A percentile compares a stretch with the other conserved stretches of the same genome.
These are phyloP conservation scores for Chlamydomonas urium DNA, from an alignment of 139 green algal species.

Conservation along the genomic window DNA sequence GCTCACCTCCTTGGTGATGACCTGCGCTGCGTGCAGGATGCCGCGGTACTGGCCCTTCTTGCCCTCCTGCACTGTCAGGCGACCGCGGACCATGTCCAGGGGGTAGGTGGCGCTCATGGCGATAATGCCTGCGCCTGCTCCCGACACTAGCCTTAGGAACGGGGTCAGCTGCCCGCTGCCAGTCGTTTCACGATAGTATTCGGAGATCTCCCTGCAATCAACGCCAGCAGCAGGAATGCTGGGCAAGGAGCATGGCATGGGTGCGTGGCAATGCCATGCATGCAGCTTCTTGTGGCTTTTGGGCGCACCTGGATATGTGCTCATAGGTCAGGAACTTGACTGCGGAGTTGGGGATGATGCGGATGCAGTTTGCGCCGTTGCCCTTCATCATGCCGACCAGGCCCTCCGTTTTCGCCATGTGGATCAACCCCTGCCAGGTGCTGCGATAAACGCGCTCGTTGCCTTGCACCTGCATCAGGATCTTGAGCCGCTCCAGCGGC, in stretches of 20 bases:
- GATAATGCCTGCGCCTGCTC: conserved; percentile 90
- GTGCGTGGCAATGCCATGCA: not conserved
- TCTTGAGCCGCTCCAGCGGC: conserved; percentile 95
- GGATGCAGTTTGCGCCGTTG: conserved; percentile 97
- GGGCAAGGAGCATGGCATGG: not conserved
- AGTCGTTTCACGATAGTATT: conserved; percentile 58
- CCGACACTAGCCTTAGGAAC: conserved; percentile 74
- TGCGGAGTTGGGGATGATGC: conserved; percentile 96
- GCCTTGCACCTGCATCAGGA: conserved; percentile 96
- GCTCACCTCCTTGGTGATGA: conserved; percentile 71
- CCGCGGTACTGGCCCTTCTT: conserved; percentile 76
- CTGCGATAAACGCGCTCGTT: conserved; percentile 87
- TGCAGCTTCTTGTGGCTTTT: not conserved
- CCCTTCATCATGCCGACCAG: conserved; percentile 91
- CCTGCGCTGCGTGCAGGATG: conserved; percentile 78
- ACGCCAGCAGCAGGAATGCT: not conserved
- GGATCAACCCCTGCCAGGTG: conserved; percentile 77
- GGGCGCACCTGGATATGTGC: conserved; percentile 69
- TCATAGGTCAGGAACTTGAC: conserved; percentile 99
- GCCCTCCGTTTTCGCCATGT: conserved; percentile 83
- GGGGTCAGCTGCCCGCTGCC: conserved; percentile 87
- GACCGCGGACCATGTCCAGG: conserved; percentile 94
- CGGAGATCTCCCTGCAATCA: conserved; percentile 58
- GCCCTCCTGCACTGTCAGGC: conserved; percentile 83
- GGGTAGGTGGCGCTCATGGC: conserved; percentile 95